Evolutionary conservation across 345 rosid species (phyloP).

Genomic region (Hibiscus trionum): DNA sequence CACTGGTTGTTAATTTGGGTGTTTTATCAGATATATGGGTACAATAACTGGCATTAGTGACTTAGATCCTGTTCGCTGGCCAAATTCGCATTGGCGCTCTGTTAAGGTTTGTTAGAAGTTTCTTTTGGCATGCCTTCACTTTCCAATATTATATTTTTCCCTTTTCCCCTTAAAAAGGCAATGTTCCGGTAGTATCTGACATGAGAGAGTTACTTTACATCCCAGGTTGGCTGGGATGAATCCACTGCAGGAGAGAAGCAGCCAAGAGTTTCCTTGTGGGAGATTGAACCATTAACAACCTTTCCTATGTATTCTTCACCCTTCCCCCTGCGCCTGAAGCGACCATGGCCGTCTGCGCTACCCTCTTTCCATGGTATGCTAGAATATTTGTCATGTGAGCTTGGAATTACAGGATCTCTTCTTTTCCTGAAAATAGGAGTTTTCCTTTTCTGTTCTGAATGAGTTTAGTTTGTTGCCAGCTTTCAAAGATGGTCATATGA

Average conservation of each 20-base stretch:
- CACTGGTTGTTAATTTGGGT: not conserved
- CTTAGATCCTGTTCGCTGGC: conserved; percentile 62
- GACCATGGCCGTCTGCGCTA: conserved; percentile 88
- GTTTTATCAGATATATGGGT: conserved; percentile 52
- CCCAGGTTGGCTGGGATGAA: conserved; percentile 99
- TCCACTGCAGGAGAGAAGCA: conserved; percentile 99
- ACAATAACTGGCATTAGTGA: conserved; percentile 71
- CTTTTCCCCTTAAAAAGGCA: not conserved
- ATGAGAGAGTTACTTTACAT: not conserved
- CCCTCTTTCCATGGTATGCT: conserved; percentile 66
- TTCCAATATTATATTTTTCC: not conserved
- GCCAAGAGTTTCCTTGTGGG: conserved; percentile 96
- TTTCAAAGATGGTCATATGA: conserved; percentile 64
- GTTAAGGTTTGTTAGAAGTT: conserved; percentile 34
- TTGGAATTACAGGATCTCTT: not conserved
- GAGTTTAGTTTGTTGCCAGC: conserved; percentile 25
- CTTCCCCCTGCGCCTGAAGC: conserved; percentile 82
- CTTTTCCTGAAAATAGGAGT: not conserved
- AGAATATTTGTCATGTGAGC: not conserved
- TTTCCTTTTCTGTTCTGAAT: not conserved
- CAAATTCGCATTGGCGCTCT: conserved; percentile 71
- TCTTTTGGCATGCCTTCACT: not conserved
- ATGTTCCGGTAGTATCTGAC: not conserved
- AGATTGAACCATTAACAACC: conserved; percentile 92
- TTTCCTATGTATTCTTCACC: conserved; percentile 97